Evolutionary conservation across 2,329 filamentous ascomycete genomes (phyloP).

Genomic region (Acephala macrosclerotiorum): DNA sequence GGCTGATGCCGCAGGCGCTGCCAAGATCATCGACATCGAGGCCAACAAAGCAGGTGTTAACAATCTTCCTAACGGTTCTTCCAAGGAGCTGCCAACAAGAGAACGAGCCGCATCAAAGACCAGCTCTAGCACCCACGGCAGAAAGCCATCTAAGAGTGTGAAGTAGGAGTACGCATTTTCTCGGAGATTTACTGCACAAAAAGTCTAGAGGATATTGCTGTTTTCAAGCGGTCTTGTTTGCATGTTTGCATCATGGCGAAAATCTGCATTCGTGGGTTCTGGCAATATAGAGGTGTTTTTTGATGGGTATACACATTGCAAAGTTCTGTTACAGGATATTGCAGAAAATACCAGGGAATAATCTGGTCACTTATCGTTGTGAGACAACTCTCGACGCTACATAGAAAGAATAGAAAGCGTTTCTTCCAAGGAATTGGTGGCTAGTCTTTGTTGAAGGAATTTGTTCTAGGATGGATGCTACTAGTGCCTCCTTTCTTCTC

Average conservation of each 20-base stretch:
- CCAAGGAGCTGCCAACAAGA: constrained; percentile 34
- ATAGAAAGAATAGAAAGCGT: constrained; percentile 6
- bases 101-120: constrained; percentile 46
- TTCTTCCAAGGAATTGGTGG: not conserved
- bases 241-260: constrained; percentile 5
- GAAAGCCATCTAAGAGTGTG: constrained; percentile 46
- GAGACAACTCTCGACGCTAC: not conserved
- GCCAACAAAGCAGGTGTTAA: constrained; percentile 41
- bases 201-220: constrained; percentile 5
- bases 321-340: not conserved
- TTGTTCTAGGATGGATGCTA: no score
- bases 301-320: constrained; percentile 3
- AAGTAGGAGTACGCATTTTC: constrained; percentile 38
- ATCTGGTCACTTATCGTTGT: not conserved
- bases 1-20: constrained; percentile 43
- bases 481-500: not conserved
- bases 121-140: constrained; percentile 43
- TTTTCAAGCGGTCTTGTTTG: constrained; percentile 9
- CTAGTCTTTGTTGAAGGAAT: not conserved
- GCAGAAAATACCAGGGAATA: constrained; percentile 9
- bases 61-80: constrained; percentile 25
- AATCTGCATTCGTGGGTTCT: constrained; percentile 7
- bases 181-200: constrained; percentile 1
- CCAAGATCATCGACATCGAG: constrained; percentile 43
- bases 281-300: constrained; percentile 4